These are phyloP conservation scores for Diospyros kaki DNA, from an alignment of 148 eudicot genomes.

Conservation along the genomic window DNA sequence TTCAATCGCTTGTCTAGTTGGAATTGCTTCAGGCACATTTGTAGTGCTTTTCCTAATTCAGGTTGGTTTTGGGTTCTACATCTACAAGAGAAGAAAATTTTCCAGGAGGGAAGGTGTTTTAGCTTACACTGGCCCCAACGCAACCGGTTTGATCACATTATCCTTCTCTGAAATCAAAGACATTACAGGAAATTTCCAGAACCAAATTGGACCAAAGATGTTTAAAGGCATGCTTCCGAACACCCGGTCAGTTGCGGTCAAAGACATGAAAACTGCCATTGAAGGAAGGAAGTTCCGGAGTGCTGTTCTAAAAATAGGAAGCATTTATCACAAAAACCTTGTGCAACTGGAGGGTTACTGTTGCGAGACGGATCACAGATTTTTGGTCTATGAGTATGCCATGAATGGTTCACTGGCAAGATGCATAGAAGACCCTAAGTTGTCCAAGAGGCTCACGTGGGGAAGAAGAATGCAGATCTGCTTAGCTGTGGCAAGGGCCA, in stretches of 20 bases:
- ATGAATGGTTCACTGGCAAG: constrained; percentile 41
- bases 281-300: constrained; percentile 47
- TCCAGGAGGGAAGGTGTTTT: constrained; percentile 23
- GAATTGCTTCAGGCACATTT: constrained; percentile 39
- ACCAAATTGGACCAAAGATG: constrained; percentile 37
- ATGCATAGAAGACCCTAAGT: constrained; percentile 38
- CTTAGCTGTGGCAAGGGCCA: constrained; percentile 43
- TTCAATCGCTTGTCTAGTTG: constrained; percentile 36
- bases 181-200: constrained; percentile 45
- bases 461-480: constrained; percentile 44
- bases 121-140: constrained; percentile 25
- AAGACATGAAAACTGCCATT: constrained; percentile 20
- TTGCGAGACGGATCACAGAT: constrained; percentile 42
- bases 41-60: constrained; percentile 35
- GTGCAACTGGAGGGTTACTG: constrained; percentile 56
- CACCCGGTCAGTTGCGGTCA: constrained; percentile 36
- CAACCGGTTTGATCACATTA: constrained; percentile 34
- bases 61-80: constrained; percentile 35
- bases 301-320: constrained; percentile 32
- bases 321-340: constrained; percentile 52
- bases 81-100: constrained; percentile 32
- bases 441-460: constrained; percentile 49
- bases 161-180: constrained; percentile 51
- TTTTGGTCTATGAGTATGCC: constrained; percentile 47
- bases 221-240: constrained; percentile 37